phyloP scores from a whole-genome alignment of 108 stramenopile genomes.

The Nannochloropsis gaditana region DNA sequence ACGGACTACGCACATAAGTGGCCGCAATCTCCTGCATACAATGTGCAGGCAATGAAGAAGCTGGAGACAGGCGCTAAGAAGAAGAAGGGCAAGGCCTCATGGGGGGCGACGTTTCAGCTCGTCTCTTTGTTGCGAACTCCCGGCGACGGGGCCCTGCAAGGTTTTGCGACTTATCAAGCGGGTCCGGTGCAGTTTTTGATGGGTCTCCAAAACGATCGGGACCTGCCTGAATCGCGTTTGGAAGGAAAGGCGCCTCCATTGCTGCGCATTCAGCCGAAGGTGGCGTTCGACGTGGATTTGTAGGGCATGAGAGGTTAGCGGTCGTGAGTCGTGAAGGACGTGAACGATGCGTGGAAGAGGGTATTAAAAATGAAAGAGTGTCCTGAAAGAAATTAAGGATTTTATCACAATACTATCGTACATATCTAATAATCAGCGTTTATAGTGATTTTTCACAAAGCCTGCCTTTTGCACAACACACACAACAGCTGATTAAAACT shows the following conservation, averaged over 20 bases:
- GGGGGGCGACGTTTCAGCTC: slow-evolving; percentile 2
- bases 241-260: background rate
- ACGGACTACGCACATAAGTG: background rate
- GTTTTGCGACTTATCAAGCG: background rate
- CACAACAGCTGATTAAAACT: too few relatives aligned
- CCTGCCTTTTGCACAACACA: too few relatives aligned
- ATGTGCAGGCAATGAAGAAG: background rate
- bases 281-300: slow-evolving; percentile 20
- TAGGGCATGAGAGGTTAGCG: background rate
- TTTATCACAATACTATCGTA: too few relatives aligned
- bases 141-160: background rate
- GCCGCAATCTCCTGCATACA: background rate
- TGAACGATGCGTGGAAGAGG: too few relatives aligned
- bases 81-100: background rate
- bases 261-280: background rate
- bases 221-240: slow-evolving; percentile 8
- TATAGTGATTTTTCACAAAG: too few relatives aligned
- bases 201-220: background rate
- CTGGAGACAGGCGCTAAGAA: background rate
- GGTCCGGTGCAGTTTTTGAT: background rate
- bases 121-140: background rate
- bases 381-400: too few relatives aligned
- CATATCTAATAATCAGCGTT: too few relatives aligned
- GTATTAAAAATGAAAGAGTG: too few relatives aligned
- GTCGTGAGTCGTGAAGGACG: background rate